These are phyloP conservation scores for Hypoxylon fuscum DNA, from an alignment of 495 filamentous ascomycete species.

Conservation along the genomic window DNA sequence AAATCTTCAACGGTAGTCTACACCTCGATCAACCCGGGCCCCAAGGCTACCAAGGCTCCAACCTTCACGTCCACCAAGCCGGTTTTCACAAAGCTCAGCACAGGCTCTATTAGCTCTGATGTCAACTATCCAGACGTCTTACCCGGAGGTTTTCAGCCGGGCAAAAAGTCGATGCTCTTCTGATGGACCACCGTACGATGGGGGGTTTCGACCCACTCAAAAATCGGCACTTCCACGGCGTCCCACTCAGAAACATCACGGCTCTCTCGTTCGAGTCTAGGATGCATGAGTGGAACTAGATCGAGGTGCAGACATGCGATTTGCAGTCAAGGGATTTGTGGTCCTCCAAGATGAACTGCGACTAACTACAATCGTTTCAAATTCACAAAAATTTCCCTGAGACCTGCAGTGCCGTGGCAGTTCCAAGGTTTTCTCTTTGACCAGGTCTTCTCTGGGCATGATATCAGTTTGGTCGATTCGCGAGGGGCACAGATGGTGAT, in stretches of 20 bases:
- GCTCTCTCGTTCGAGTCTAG: not conserved
- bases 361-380: too few species aligned
- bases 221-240: too few species aligned
- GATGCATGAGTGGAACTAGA: too few species aligned
- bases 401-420: too few species aligned
- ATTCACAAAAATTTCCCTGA: too few species aligned
- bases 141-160: constrained; percentile 40
- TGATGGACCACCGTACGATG: constrained; percentile 1
- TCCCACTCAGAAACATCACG: not conserved
- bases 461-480: not conserved
- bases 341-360: too few species aligned
- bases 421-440: too few species aligned
- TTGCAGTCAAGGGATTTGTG: too few species aligned
- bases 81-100: constrained; percentile 5
- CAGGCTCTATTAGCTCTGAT: constrained; percentile 9
- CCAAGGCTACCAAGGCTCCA: constrained; percentile 5
- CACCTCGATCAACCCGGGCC: constrained; percentile 1
- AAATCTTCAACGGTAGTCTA: constrained; percentile 19
- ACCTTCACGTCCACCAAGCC: not conserved
- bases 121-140: constrained; percentile 41
- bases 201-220: not conserved
- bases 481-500: not conserved
- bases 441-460: not conserved
- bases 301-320: too few species aligned
- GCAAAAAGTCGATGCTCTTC: constrained; percentile 39